phyloP scores from a whole-genome alignment of 352 stramenopile genomes.

The Globisporangium canariense region DNA sequence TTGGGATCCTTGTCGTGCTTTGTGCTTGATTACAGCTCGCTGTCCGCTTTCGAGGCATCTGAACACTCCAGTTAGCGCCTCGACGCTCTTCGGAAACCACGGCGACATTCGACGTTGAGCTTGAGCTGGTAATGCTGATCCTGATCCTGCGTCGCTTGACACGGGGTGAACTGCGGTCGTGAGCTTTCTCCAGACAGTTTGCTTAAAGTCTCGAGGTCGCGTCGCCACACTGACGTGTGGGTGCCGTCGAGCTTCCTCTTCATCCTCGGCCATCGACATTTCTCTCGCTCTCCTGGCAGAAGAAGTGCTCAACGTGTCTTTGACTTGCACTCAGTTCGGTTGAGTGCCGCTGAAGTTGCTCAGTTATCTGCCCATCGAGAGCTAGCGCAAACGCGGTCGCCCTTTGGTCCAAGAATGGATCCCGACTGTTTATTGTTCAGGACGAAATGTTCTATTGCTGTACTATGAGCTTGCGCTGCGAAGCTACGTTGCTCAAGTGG shows the following conservation, averaged over 20 bases:
- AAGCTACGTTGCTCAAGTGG: no score
- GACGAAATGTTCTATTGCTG: no score
- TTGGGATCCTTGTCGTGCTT: not conserved
- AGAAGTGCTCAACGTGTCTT: no score
- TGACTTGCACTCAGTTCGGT: no score
- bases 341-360: no score
- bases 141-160: not conserved
- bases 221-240: not conserved
- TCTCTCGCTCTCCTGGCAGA: not conserved
- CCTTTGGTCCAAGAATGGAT: no score
- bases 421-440: no score
- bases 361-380: no score
- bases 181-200: not conserved
- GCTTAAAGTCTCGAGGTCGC: not conserved
- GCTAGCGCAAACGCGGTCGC: no score
- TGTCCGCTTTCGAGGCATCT: not conserved
- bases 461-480: no score
- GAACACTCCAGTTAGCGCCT: not conserved
- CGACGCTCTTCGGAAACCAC: not conserved
- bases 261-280: not conserved
- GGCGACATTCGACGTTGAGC: not conserved
- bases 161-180: not conserved
- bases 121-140: not conserved
- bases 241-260: not conserved
- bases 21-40: not conserved